Percentiles rank a stretch among this genome's conserved stretches.
These are phyloP conservation scores for Tremella yokohamensis DNA, from an alignment of 768 basidiomycete genomes.

Conservation along the genomic window DNA sequence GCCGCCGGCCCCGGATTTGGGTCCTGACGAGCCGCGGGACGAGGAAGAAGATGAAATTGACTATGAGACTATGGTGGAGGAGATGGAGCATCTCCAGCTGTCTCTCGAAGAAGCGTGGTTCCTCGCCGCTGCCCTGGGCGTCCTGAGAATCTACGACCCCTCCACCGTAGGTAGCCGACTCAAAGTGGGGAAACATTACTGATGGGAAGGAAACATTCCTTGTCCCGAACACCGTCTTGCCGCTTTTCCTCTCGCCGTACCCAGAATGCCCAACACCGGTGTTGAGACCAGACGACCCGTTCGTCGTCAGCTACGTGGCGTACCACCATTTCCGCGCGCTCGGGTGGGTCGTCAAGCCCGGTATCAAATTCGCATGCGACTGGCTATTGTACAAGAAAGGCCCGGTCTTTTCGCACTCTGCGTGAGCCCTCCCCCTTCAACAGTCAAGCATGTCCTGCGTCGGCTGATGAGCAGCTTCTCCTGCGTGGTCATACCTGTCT, in stretches of 20 bases:
- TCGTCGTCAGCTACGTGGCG: constrained; percentile 79
- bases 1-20: neutral
- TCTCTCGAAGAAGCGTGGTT: constrained; percentile 88
- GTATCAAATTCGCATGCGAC: constrained; percentile 96
- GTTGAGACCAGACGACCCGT: constrained; percentile 77
- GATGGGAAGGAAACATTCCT: constrained; percentile 26
- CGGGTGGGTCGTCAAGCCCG: constrained; percentile 93
- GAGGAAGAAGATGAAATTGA: constrained; percentile 46
- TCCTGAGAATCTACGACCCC: constrained; percentile 67
- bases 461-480: constrained; percentile 65
- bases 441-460: neutral
- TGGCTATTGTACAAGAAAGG: constrained; percentile 91
- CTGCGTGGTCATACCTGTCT: constrained; percentile 81
- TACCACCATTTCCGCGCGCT: constrained; percentile 95
- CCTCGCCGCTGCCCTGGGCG: constrained; percentile 76
- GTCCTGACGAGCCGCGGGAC: constrained; percentile 24
- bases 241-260: constrained; percentile 51
- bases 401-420: constrained; percentile 90
- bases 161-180: constrained; percentile 61
- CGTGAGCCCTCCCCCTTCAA: constrained; percentile 61
- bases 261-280: constrained; percentile 37
- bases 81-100: constrained; percentile 86
- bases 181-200: constrained; percentile 47
- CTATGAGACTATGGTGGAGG: constrained; percentile 60
- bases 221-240: constrained; percentile 25